Base-by-base conservation (phyloP, 164 flowering plant genomes). In the Macadamia integrifolia region DNA sequence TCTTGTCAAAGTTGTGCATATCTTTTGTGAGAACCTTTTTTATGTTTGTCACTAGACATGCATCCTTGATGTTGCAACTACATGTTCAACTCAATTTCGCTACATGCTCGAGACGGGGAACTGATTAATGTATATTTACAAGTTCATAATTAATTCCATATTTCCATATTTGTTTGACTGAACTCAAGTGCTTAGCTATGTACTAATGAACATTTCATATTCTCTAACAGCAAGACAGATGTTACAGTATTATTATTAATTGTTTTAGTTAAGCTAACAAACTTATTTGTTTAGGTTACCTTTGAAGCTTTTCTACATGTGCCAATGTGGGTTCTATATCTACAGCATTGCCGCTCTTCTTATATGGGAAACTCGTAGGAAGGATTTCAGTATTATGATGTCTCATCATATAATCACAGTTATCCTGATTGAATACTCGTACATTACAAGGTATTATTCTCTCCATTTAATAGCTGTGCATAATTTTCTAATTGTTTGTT, bases 301-400 rank as follows among this genome's bases (percentile, higher is more conserved):
- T 1, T 50, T 93, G 67, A 79, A 76, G 79, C 87, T 93, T 65
- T 74, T 64, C 74, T 93, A 93, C 78, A 84, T 92, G 96, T 91
- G 96, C 83, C 91, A 93, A 75, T 91, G 95, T 81, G 98, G 98
- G 40, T 93, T 93, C 78, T 92, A 91, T 78, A 35, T 83, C 44
- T 91, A 87, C 70, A 85, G 95, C 80, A 90, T 90, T 66, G 87
- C 79, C 48, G 96, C 97, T 14, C 87, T 93, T 46, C 83, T 91
- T 60, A 74, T 72, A 64, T 93, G 97, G 97, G 98, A 93, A 68
- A 93, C 98, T 66, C 90, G 96, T 65, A 77, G 97, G 76, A 91
- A 88, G 70, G 98, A 93, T 80, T 93, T 93, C 74, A 66, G 84
- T 61, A 90, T 93, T 48, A 93, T 93, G 98, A 88, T 93, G 97